These are phyloP conservation scores for Bruguiera gymnorhiza DNA, from an alignment of 345 rosid genomes.

Conservation along the genomic window DNA sequence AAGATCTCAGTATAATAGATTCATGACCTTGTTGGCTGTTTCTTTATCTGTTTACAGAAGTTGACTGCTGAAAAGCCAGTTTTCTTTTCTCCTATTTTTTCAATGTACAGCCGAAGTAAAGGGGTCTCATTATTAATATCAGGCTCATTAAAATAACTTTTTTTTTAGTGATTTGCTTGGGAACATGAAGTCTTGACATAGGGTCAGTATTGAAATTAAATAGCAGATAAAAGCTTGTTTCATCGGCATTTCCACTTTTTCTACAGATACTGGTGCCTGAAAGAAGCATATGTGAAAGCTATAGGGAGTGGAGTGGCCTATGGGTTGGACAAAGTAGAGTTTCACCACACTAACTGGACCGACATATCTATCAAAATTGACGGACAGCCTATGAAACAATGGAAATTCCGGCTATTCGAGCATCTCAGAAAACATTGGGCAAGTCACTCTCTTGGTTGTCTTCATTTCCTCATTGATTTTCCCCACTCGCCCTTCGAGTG, in stretches of 20 bases:
- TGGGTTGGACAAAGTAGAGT: slow-evolving; percentile 53
- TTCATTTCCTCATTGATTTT: not conserved
- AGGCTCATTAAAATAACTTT: no score
- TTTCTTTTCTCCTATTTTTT: not conserved
- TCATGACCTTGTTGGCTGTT: not conserved
- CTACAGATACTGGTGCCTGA: slow-evolving; percentile 64
- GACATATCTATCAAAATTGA: slow-evolving; percentile 41
- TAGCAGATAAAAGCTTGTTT: not conserved
- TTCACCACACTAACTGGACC: slow-evolving; percentile 52
- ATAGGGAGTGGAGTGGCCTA: slow-evolving; percentile 48
- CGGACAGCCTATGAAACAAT: slow-evolving; percentile 30
- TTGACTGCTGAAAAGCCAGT: not conserved
- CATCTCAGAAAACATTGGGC: slow-evolving; percentile 46
- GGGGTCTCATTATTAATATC: no score
- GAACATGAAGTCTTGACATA: not conserved
- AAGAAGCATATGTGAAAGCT: slow-evolving; percentile 79
- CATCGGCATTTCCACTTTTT: not conserved
- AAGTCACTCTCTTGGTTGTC: slow-evolving; percentile 10
- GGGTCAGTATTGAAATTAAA: not conserved
- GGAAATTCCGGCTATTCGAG: slow-evolving; percentile 59
- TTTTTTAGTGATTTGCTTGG: no score
- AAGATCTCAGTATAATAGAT: slow-evolving; percentile 7
- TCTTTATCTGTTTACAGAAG: not conserved
- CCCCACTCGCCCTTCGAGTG: not conserved
- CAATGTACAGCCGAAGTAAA: not conserved